phyloP scores from a whole-genome alignment of 345 rosid genomes.

The Salix koriyanagi region DNA sequence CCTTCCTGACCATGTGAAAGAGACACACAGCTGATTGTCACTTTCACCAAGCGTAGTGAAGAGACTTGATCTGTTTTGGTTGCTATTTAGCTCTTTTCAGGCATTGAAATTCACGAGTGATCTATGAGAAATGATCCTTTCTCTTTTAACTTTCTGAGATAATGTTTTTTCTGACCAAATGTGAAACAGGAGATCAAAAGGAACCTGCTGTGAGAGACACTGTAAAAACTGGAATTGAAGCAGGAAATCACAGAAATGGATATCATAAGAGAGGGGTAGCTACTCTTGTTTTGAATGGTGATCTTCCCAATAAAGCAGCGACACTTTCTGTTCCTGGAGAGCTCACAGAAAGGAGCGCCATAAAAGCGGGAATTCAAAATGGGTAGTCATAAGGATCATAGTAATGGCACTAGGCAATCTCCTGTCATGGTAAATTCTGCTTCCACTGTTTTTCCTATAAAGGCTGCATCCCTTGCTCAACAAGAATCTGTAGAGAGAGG shows the following conservation, averaged over 20 bases:
- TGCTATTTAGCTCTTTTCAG: background rate
- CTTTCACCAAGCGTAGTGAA: no score
- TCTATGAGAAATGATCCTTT: background rate
- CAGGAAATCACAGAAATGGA: conserved; percentile 2
- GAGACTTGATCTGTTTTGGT: background rate
- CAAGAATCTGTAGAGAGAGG: background rate
- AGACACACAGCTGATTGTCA: background rate
- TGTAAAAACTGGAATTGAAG: conserved; percentile 15
- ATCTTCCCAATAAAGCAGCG: no score
- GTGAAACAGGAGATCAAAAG: conserved; percentile 19
- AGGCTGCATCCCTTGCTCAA: background rate
- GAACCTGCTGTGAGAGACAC: conserved; percentile 9
- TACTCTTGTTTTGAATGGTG: no score
- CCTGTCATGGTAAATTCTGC: background rate
- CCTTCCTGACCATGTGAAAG: background rate
- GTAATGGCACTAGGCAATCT: conserved; percentile 24
- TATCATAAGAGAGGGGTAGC: no score
- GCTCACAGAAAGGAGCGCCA: conserved; percentile 1
- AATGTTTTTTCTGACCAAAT: conserved; percentile 11
- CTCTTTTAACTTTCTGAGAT: conserved; percentile 29
- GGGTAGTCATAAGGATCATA: conserved; percentile 8
- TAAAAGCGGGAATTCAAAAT: conserved; percentile 14
- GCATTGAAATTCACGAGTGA: background rate
- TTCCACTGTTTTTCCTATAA: background rate
- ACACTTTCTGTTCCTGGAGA: conserved; percentile 1